These are phyloP conservation scores for Populus alba DNA, from an alignment of 345 rosid species.

Conservation along the genomic window DNA sequence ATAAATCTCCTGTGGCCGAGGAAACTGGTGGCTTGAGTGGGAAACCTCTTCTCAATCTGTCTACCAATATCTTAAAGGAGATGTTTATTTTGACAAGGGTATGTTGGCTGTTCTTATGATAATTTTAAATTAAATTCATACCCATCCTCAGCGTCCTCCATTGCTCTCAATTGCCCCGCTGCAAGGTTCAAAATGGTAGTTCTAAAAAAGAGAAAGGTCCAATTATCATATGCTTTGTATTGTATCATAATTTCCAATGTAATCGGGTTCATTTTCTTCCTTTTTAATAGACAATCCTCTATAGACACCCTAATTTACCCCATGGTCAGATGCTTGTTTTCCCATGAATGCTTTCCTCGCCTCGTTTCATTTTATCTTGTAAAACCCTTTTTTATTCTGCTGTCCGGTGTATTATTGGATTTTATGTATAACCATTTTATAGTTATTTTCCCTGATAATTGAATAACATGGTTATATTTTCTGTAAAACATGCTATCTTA, in stretches of 20 bases:
- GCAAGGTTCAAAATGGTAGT: background rate
- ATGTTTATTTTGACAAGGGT: constrained; percentile 92
- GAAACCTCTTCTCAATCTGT: constrained; percentile 71
- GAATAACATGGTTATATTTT: background rate
- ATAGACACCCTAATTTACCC: background rate
- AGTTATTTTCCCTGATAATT: background rate
- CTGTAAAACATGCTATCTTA: background rate
- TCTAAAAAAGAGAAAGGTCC: background rate
- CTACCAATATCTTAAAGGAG: constrained; percentile 76
- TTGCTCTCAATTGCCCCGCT: background rate
- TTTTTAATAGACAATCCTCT: background rate
- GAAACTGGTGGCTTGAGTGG: constrained; percentile 96
- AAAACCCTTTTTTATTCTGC: background rate
- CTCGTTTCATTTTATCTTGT: background rate
- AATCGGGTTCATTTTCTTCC: background rate
- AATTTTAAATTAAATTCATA: background rate
- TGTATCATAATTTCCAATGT: background rate
- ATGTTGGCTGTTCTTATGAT: constrained; percentile 32
- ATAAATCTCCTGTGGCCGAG: constrained; percentile 48
- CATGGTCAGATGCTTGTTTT: background rate
- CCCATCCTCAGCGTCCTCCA: background rate
- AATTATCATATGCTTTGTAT: background rate
- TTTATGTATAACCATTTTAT: background rate
- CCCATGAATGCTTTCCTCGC: background rate
- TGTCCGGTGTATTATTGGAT: background rate